These are phyloP conservation scores for Vitis vinifera DNA, from an alignment of 164 flowering plant genomes.

Conservation along the genomic window ASM3070453v1 NC_081808.1:4535001-4535500, in stretches of 20 bases:
- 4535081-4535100: background rate
- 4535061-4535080: background rate
- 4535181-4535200: constrained; percentile 15
- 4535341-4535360: constrained; percentile 17
- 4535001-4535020: background rate
- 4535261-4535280: constrained; percentile 69
- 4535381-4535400: constrained; percentile 4
- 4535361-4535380: background rate
- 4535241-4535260: constrained; percentile 62
- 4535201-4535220: constrained; percentile 37
- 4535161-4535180: constrained; percentile 16
- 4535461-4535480: background rate
- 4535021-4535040: background rate
- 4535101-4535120: constrained; percentile 9
- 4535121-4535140: constrained; percentile 17
- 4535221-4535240: constrained; percentile 57
- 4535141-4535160: constrained; percentile 14
- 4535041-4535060: background rate
- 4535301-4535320: constrained; percentile 22
- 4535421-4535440: background rate
- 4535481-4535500: background rate
- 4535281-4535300: constrained; percentile 56
- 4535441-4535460: background rate
- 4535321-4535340: constrained; percentile 29
- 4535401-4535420: constrained; percentile 9